Evolutionary conservation across 2,329 filamentous ascomycete genomes (phyloP).

Genomic region (Truncatella angustata): DNA sequence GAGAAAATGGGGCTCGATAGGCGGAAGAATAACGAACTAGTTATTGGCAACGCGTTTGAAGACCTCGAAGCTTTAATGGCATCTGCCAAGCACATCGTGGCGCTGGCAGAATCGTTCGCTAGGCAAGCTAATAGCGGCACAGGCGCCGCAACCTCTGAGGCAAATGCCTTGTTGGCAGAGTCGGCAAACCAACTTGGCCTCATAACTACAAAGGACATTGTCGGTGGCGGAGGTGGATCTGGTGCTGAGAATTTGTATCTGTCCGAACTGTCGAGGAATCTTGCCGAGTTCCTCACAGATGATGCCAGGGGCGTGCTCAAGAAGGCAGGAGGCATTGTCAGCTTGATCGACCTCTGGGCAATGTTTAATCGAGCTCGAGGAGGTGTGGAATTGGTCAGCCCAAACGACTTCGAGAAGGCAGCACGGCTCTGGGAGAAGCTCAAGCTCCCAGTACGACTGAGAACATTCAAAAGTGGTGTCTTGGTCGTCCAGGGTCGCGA

Average conservation of each 20-base stretch:
- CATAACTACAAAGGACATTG: conserved; percentile 93
- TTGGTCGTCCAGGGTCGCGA: conserved; percentile 88
- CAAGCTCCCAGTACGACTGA: conserved; percentile 78
- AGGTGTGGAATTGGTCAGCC: conserved; percentile 91
- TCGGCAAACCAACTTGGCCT: conserved; percentile 82
- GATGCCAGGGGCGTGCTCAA: conserved; percentile 76
- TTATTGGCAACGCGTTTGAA: conserved; percentile 93
- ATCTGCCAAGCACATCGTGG: conserved; percentile 93
- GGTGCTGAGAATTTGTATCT: conserved; percentile 78
- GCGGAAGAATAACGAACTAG: conserved; percentile 86
- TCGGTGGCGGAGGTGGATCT: conserved; percentile 66
- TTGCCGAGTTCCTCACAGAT: conserved; percentile 87
- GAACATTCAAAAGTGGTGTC: conserved; percentile 90
- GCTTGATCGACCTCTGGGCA: conserved; percentile 87
- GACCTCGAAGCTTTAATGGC: conserved; percentile 97
- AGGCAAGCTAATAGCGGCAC: conserved; percentile 58
- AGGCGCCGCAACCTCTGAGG: conserved; percentile 63
- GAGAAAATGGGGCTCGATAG: conserved; percentile 82
- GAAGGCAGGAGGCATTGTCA: conserved; percentile 83
- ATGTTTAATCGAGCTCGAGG: conserved; percentile 92
- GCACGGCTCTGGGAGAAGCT: conserved; percentile 85
- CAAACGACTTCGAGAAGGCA: conserved; percentile 87
- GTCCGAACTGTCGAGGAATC: conserved; percentile 78
- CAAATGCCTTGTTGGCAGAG: conserved; percentile 73
- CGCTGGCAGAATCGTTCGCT: conserved; percentile 85